Conservation (phyloP, 129 eudicot genomes). For the Saposhnikovia divaricata region DNA sequence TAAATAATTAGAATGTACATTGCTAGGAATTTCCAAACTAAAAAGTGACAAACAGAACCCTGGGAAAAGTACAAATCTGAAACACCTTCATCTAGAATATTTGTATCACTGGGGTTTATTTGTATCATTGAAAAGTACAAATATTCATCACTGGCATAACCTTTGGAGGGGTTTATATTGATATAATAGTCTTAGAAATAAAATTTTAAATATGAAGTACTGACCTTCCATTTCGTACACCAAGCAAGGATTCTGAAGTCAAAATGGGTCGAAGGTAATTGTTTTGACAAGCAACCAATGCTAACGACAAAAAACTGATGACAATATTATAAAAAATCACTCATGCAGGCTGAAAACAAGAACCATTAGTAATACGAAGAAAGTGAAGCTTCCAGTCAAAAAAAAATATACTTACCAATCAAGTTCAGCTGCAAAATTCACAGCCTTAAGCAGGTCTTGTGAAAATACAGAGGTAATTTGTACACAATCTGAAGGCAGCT, state of each 20-base stretch:
- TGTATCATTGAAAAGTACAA: too few relatives aligned
- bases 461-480: too few relatives aligned
- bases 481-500: too few relatives aligned
- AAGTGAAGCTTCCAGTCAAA: constrained; percentile 9
- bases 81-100: constrained; percentile 62
- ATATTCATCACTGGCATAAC: background rate
- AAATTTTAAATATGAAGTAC: background rate
- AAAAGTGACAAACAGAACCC: constrained; percentile 11
- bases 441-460: constrained; percentile 53
- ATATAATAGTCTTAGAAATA: constrained; percentile 5
- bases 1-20: background rate
- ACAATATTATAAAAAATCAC: background rate
- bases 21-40: background rate
- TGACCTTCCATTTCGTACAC: constrained; percentile 90
- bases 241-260: constrained; percentile 62
- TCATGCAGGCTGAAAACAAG: background rate
- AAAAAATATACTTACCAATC: constrained; percentile 53
- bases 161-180: constrained; percentile 5
- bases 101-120: constrained; percentile 85
- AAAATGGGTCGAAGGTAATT: constrained; percentile 75
- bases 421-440: constrained; percentile 87
- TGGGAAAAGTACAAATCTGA: background rate
- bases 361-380: background rate
- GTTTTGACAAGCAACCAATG: constrained; percentile 90
- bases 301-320: constrained; percentile 64